Evolutionary conservation across 352 stramenopile genomes (phyloP).

Genomic region (Globisporangium megalacanthum): DNA sequence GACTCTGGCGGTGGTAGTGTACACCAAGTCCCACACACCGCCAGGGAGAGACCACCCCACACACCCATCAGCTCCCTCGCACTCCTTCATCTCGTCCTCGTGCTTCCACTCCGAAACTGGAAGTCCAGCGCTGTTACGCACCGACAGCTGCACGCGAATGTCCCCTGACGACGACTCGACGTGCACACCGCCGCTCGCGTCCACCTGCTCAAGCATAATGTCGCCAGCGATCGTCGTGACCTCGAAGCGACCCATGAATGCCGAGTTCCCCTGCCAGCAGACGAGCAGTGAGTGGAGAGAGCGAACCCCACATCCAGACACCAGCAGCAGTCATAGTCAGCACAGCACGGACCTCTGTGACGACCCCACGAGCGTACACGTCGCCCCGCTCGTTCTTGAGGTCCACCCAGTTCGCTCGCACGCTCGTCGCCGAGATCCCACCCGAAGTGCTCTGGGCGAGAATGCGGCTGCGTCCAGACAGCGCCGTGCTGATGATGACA

Average conservation of each 20-base stretch:
- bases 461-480: conserved; percentile 46
- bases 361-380: conserved; percentile 28
- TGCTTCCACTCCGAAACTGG: too few species aligned
- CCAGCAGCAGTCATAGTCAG: not conserved
- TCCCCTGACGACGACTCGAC: conserved; percentile 62
- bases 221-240: conserved; percentile 52
- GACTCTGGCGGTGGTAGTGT: conserved; percentile 17
- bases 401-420: conserved; percentile 58
- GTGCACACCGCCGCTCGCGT: conserved; percentile 45
- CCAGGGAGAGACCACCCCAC: not conserved
- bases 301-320: not conserved
- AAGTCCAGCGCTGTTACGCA: conserved; percentile 4
- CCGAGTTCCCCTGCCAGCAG: conserved; percentile 27
- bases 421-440: conserved; percentile 28
- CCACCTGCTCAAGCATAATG: conserved; percentile 44
- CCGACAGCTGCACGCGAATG: conserved; percentile 49
- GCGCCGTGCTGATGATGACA: conserved; percentile 26
- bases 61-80: not conserved
- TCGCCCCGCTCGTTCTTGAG: conserved; percentile 38
- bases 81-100: too few species aligned
- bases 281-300: too few species aligned
- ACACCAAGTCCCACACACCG: not conserved
- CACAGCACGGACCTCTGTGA: conserved; percentile 24
- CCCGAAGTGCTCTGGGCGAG: conserved; percentile 39
- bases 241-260: conserved; percentile 69